Base-by-base conservation (phyloP, 2,329 filamentous ascomycete genomes). In the Pseudogymnoascus sp. region DNA sequence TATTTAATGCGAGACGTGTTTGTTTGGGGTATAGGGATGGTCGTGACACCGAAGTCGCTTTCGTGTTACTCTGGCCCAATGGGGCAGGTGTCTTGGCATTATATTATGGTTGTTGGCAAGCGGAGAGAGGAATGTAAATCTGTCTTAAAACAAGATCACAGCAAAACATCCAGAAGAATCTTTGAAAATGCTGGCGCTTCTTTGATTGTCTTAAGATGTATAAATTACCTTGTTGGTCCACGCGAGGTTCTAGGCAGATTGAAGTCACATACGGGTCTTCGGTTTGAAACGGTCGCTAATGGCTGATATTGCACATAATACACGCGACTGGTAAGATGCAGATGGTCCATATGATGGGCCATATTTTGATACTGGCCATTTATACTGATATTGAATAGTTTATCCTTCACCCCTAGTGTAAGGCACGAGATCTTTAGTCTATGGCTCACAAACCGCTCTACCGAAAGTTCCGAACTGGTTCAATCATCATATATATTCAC, bases 101-200 rank as follows among this genome's bases (percentile, higher is more conserved):
- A 54, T 54, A 54, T 54, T 54, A 16, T 54, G 47, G 26, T 11
- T 12, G 47, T 5, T 54, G 26, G 47, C 3, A 54, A 18, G 16
- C 4, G 26, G 26, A 31, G 11, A 10, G 47, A 11, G n/a, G 47
- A 54, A 31, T 54, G 47, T 31, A 54, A 54, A 54, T 34, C 47
- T 54, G 47, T 54, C 47, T 54, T 54, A 31, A 54, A 54, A 54
- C 23, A 54, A 54, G 47, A 31, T 54, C 8, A 31, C 8, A 18
- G 47, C 47, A 31, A 31, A 54, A 54, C 47, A 54, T 54, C 26
- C n/a, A 18, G 47, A 54, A 54, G 47, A 54, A 54, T 54, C 23
- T 16, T 16, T 16, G 47, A 31, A 31, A 31, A 16, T 54, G 4
- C 14, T 31, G 26, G 26, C 7, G 14, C 26, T 54, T 29, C 21